Percentiles rank a stretch among this genome's conserved stretches.
phyloP scores from a whole-genome alignment of 345 rosid species.

The Euphorbia peplus region DNA sequence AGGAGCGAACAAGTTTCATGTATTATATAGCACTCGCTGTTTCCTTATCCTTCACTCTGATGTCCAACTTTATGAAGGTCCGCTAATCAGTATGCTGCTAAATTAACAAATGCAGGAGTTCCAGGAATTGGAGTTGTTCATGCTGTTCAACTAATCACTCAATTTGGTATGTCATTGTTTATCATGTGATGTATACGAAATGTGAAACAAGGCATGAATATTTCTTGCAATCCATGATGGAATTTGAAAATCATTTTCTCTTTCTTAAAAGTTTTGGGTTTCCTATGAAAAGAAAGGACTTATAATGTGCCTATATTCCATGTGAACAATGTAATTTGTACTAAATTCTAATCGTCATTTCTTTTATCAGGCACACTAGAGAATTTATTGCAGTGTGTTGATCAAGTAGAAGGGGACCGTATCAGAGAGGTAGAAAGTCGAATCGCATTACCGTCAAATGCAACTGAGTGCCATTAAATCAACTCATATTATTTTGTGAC shows the following conservation, averaged over 20 bases:
- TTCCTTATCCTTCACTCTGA: not conserved
- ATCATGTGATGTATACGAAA: not conserved
- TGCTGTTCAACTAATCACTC: constrained; percentile 67
- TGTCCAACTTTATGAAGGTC: not conserved
- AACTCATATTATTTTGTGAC: too few species aligned
- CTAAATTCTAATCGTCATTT: constrained; percentile 10
- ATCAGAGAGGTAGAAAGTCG: constrained; percentile 48
- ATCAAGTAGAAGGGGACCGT: constrained; percentile 63
- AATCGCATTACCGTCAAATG: not conserved
- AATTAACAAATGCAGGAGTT: constrained; percentile 56
- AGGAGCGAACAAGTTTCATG: not conserved
- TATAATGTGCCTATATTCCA: not conserved
- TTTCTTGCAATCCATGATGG: not conserved
- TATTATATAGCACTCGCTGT: not conserved
- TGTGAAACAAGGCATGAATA: not conserved
- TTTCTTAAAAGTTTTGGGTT: not conserved
- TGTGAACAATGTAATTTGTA: too few species aligned
- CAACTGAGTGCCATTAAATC: not conserved
- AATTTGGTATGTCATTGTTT: constrained; percentile 56
- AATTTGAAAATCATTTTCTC: not conserved
- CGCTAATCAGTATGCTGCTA: constrained; percentile 15
- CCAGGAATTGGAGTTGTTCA: constrained; percentile 76
- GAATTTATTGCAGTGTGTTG: constrained; percentile 64
- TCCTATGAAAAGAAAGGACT: not conserved
- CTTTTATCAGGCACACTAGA: constrained; percentile 57